Conservation (phyloP, 257 asterid species). For the Craterostigma plantagineum region DNA sequence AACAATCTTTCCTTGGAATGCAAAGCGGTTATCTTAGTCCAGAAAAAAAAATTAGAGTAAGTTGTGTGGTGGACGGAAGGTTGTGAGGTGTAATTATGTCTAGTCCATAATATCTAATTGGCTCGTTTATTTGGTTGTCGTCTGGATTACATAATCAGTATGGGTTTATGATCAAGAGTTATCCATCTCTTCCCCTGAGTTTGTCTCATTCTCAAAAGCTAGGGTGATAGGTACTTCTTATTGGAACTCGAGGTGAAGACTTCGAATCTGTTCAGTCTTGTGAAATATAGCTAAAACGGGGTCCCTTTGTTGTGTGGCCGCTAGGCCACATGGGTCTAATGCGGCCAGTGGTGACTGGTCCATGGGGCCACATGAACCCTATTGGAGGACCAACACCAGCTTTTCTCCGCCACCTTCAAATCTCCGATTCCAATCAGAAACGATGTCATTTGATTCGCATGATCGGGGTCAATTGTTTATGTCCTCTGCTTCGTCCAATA, state of each 20-base stretch:
- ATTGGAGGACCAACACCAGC: constrained; percentile 89
- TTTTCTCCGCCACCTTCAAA: constrained; percentile 91
- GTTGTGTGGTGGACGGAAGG: too few relatives aligned
- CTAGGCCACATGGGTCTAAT: constrained; percentile 98
- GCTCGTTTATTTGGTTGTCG: too few relatives aligned
- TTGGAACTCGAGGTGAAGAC: constrained; percentile 4
- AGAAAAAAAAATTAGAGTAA: too few relatives aligned
- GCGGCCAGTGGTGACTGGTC: constrained; percentile 89
- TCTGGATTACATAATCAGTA: too few relatives aligned
- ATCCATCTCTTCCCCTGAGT: constrained; percentile 2
- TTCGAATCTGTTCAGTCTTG: constrained; percentile 13
- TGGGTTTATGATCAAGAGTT: too few relatives aligned
- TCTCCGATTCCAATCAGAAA: constrained; percentile 62
- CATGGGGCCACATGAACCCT: constrained; percentile 83
- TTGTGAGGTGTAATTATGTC: too few relatives aligned
- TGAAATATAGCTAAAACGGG: constrained; percentile 96
- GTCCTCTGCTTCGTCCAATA: constrained; percentile 77
- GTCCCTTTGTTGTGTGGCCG: constrained; percentile 99
- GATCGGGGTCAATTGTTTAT: constrained; percentile 67
- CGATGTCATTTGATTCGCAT: constrained; percentile 59
- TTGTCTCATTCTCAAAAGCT: constrained; percentile 13
- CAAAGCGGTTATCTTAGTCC: too few relatives aligned
- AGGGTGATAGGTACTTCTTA: constrained; percentile 4
- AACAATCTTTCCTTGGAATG: too few relatives aligned
- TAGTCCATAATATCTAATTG: too few relatives aligned